Evolutionary conservation across 345 rosid species (phyloP).

Genomic region (Punica granatum): DNA sequence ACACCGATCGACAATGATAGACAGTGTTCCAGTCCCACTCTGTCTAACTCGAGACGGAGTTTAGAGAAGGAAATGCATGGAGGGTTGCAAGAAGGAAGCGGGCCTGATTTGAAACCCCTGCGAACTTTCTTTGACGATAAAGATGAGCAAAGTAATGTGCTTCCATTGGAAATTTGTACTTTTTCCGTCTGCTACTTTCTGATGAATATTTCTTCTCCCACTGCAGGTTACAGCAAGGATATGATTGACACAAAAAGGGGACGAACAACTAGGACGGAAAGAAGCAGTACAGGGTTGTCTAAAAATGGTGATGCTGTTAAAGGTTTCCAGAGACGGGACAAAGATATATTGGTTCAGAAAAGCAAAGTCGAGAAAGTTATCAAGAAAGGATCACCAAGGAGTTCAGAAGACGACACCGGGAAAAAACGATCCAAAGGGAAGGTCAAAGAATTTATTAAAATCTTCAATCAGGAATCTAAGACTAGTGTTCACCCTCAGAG

Average conservation of each 20-base stretch:
- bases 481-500: constrained; percentile 21
- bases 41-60: constrained; percentile 14
- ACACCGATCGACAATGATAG: constrained; percentile 15
- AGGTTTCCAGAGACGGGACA: constrained; percentile 32
- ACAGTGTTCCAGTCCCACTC: constrained; percentile 12
- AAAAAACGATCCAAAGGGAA: constrained; percentile 45
- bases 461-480: constrained; percentile 55
- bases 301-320: constrained; percentile 23
- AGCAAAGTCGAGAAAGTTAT: constrained; percentile 21
- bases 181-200: not conserved
- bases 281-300: constrained; percentile 18
- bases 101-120: constrained; percentile 28
- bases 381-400: constrained; percentile 20
- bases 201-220: constrained; percentile 10
- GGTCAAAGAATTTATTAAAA: constrained; percentile 72
- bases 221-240: constrained; percentile 33
- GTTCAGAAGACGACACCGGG: constrained; percentile 18
- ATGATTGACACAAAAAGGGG: constrained; percentile 12
- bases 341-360: constrained; percentile 15
- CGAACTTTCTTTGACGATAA: constrained; percentile 17
- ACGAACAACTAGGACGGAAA: constrained; percentile 29
- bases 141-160: constrained; percentile 18
- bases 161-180: constrained; percentile 9
- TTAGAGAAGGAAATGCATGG: constrained; percentile 13
- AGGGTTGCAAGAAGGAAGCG: constrained; percentile 15